phyloP scores from a whole-genome alignment of 495 filamentous ascomycete species.

The Neurospora sp. region DNA sequence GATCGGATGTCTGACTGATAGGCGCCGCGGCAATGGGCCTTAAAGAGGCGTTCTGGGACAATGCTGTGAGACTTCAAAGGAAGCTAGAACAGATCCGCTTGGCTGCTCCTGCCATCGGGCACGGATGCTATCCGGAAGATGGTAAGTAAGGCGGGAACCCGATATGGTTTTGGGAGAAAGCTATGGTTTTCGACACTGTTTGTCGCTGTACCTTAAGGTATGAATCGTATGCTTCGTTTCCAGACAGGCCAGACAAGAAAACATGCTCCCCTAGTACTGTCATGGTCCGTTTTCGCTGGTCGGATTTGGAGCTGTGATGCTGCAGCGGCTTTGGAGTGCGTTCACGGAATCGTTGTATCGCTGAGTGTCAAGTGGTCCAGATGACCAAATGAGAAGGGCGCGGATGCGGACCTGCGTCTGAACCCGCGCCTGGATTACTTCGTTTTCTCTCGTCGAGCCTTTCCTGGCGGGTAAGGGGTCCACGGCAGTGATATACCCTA shows the following conservation, averaged over 20 bases:
- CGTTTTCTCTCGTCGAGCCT: background rate
- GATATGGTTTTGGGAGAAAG: background rate
- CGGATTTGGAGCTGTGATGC: background rate
- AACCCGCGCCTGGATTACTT: background rate
- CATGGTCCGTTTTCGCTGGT: background rate
- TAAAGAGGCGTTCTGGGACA: background rate
- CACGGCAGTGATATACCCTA: constrained; percentile 60
- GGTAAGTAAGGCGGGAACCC: background rate
- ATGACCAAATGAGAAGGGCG: constrained; percentile 56
- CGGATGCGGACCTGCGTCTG: constrained; percentile 39
- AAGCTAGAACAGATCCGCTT: background rate
- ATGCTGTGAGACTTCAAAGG: background rate
- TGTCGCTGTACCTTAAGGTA: background rate
- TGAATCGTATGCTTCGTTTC: background rate
- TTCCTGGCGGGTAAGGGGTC: constrained; percentile 8
- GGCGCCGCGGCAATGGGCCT: background rate
- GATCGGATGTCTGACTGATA: background rate
- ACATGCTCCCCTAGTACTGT: background rate
- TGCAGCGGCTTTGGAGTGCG: constrained; percentile 1
- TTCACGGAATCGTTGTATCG: constrained; percentile 48
- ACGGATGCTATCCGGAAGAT: background rate
- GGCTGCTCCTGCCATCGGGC: background rate
- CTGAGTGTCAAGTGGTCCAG: constrained; percentile 51
- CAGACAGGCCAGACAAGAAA: background rate
- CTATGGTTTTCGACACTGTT: background rate